phyloP scores from a whole-genome alignment of 352 stramenopile species.

The Phytopythium aichiense region DNA sequence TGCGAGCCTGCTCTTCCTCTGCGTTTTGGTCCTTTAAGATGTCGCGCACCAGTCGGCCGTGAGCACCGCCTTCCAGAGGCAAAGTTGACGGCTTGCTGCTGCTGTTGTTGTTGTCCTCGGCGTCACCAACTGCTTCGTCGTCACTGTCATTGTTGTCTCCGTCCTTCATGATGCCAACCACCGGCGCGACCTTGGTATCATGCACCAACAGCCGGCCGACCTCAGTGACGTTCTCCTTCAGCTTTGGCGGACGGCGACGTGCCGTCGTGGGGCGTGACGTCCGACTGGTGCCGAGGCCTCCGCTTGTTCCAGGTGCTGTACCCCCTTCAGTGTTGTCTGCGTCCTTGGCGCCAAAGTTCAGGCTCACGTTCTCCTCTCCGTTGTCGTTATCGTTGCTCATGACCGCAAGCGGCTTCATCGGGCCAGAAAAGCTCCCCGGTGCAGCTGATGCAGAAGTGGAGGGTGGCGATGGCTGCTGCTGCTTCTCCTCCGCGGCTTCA shows the following conservation, averaged over 20 bases:
- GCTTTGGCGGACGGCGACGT: slow-evolving; percentile 77
- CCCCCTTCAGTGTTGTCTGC: slow-evolving; percentile 22
- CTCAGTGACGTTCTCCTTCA: slow-evolving; percentile 86
- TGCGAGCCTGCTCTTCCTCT: slow-evolving; percentile 64
- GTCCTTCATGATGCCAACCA: slow-evolving; percentile 81
- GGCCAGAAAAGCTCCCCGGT: slow-evolving; percentile 42
- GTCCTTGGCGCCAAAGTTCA: slow-evolving; percentile 50
- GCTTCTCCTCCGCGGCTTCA: slow-evolving; percentile 27
- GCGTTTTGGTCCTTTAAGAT: slow-evolving; percentile 79
- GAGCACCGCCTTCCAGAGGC: slow-evolving; percentile 25
- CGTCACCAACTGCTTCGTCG: slow-evolving; percentile 43
- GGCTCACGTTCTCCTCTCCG: slow-evolving; percentile 29
- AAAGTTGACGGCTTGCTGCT: slow-evolving; percentile 23
- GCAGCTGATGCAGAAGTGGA: slow-evolving; percentile 2
- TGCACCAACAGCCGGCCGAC: slow-evolving; percentile 59
- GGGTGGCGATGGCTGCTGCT: slow-evolving; percentile 1
- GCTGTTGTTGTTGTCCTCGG: slow-evolving; percentile 29
- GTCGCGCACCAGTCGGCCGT: slow-evolving; percentile 77
- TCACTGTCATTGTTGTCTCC: slow-evolving; percentile 77
- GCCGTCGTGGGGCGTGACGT: slow-evolving; percentile 81
- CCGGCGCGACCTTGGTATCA: slow-evolving; percentile 77
- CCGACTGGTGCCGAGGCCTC: slow-evolving; percentile 50
- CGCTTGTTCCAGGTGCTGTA: slow-evolving; percentile 40
- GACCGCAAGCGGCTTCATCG: slow-evolving; percentile 54
- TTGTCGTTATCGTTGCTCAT: slow-evolving; percentile 49